Conservation (phyloP, 1,284 basidiomycete species). For the Puccinia horiana region DNA sequence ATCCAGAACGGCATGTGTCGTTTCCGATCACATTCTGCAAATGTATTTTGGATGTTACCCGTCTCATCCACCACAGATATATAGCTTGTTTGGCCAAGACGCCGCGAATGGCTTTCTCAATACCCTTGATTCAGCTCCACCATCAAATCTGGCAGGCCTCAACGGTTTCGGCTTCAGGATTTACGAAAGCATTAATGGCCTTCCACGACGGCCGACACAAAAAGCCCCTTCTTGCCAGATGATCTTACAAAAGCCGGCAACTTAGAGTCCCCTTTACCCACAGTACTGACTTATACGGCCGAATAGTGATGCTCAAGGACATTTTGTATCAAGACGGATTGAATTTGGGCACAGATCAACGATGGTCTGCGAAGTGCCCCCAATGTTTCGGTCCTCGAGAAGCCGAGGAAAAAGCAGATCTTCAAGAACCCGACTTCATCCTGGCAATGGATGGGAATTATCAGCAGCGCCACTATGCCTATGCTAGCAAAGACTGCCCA, state of each 20-base stretch:
- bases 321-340: neutral
- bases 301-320: neutral
- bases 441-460: conserved; percentile 4
- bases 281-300: neutral
- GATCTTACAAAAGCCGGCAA: neutral
- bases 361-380: conserved; percentile 6
- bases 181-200: conserved; percentile 1
- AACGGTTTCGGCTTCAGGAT: neutral
- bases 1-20: neutral
- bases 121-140: conserved; percentile 27
- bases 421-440: neutral
- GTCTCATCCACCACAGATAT: conserved; percentile 1
- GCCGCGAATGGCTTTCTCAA: conserved; percentile 20
- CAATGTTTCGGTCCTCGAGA: conserved; percentile 1
- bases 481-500: conserved; percentile 8
- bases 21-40: neutral
- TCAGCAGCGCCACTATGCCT: neutral
- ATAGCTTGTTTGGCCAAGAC: neutral
- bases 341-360: neutral
- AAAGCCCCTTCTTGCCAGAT: neutral
- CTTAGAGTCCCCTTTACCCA: neutral
- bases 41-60: conserved; percentile 6
- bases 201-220: neutral
- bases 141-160: conserved; percentile 12
- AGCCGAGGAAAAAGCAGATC: neutral